Evolutionary conservation across 495 filamentous ascomycete species (phyloP), one percentile per base, ranked within the genome.

Genomic region (Lindgomyces ingoldianus): DNA sequence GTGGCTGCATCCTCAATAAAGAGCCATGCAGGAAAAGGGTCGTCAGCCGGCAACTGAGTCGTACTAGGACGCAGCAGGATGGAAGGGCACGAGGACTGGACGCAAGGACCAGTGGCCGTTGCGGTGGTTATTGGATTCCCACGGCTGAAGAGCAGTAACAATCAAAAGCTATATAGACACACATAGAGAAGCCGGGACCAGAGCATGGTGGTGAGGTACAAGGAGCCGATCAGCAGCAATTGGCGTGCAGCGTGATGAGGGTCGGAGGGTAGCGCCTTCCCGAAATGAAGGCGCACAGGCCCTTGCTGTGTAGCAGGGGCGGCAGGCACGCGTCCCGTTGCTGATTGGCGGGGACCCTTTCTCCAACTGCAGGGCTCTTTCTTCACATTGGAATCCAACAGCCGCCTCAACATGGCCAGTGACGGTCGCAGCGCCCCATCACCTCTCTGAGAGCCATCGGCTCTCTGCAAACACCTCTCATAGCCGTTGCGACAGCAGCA

Each of bases 1-100:
- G 44, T 55, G 57, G 44, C 57, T 60, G 44, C 44, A 30, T 16
- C 25, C 22, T 49, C 57, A 60, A 60, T 60, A 60, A 60, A 50
- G 29, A 33, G 52, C 29, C 29, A n/a, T 55, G 57, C 57, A 49
- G 3, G n/a, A 41, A 33, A 33, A 26, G 39, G 19, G 4, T 57
- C 48, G 57, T 60, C 44, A 60, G 57, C 57, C 57, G 57, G 57
- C 39, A 33, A 55, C 44, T 12, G 29, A 30, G 49, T 50, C 22
- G 10, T 16, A 30, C 46, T n/a, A 27, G 33, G 55, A n/a, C 11
- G 42, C 39, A 48, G 39, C 46, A 49, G 39, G 3, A 18, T n/a
- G 45, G 27, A 47, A 26, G 41, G 14, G 56, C 19, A 33, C 41
- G 56, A 11, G 41, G 42, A 16, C 56, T 41, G 51, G 1, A 30